phyloP scores from a whole-genome alignment of 2,329 filamentous ascomycete species.

The Fusarium succisae region DNA sequence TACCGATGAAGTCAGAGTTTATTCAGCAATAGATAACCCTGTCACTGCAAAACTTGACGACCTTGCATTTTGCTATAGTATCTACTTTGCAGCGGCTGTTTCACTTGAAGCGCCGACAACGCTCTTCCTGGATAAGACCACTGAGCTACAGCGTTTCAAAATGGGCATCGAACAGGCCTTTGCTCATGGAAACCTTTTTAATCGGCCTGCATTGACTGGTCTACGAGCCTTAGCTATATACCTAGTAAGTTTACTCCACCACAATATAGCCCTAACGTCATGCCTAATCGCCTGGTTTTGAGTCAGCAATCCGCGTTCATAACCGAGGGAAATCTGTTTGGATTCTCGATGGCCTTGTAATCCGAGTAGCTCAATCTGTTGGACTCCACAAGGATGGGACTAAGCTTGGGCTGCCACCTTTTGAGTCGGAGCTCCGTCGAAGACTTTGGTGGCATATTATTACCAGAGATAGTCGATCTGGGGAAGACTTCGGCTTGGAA shows the following conservation, averaged over 20 bases:
- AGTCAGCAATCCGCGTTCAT: neutral
- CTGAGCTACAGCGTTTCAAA: neutral
- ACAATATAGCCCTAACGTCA: rapidly evolving
- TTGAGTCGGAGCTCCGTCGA: constrained; percentile 1
- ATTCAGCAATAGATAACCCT: neutral
- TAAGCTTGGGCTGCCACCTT: neutral
- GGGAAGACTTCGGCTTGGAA: constrained; percentile 1
- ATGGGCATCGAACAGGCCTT: neutral
- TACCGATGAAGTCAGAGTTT: neutral
- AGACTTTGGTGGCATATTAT: constrained; percentile 14
- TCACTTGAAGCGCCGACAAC: neutral
- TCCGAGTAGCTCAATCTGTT: neutral
- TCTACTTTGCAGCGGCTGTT: neutral
- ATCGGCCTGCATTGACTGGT: neutral
- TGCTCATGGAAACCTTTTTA: neutral
- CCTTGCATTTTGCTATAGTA: neutral
- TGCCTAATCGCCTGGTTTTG: rapidly evolving
- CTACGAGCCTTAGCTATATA: constrained; percentile 5
- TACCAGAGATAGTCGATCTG: neutral
- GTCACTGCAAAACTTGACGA: neutral
- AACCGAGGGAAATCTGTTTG: neutral
- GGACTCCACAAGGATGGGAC: neutral
- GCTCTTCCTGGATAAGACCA: neutral
- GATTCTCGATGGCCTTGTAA: neutral
- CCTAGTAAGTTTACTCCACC: neutral